Conservation (phyloP, 1,139 yeast genomes). For the Diutina catenulata region DNA sequence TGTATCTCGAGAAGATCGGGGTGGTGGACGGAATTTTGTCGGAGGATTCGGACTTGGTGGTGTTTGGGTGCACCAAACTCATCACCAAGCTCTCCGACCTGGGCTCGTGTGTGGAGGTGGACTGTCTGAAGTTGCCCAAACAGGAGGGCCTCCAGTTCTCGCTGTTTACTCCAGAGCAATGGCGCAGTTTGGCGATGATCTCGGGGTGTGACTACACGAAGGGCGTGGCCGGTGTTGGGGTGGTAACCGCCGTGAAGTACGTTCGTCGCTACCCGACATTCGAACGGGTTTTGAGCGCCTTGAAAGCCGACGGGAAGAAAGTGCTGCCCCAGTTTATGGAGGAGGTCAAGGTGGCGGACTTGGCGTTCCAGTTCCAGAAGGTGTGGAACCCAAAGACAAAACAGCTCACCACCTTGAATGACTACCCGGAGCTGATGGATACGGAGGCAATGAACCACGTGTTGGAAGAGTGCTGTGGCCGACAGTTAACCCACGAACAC, state of each 20-base stretch:
- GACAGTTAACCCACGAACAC: conserved; percentile 28
- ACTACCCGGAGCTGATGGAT: conserved; percentile 31
- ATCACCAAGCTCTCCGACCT: conserved; percentile 73
- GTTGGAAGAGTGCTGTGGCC: conserved; percentile 56
- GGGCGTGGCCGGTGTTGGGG: conserved; percentile 75
- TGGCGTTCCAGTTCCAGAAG: conserved; percentile 78
- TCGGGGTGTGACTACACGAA: conserved; percentile 95
- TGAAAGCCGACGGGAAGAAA: conserved; percentile 52
- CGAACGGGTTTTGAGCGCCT: conserved; percentile 43
- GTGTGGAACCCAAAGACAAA: conserved; percentile 59
- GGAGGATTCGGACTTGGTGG: conserved; percentile 87
- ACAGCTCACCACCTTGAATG: conserved; percentile 45
- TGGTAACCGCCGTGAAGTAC: conserved; percentile 60
- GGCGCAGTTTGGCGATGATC: conserved; percentile 70
- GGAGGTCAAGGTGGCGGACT: conserved; percentile 55
- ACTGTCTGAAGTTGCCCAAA: conserved; percentile 37
- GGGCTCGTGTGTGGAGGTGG: conserved; percentile 66
- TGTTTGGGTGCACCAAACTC: conserved; percentile 72
- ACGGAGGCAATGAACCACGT: conserved; percentile 17
- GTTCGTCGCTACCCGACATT: conserved; percentile 41
- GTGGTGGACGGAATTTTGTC: conserved; percentile 77
- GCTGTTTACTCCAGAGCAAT: conserved; percentile 39
- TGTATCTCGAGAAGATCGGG: conserved; percentile 67
- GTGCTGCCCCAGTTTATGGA: conserved; percentile 49
- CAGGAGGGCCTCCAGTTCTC: conserved; percentile 35